Base-by-base conservation (phyloP, 2,329 filamentous ascomycete genomes). In the Colletotrichum phormii region DNA sequence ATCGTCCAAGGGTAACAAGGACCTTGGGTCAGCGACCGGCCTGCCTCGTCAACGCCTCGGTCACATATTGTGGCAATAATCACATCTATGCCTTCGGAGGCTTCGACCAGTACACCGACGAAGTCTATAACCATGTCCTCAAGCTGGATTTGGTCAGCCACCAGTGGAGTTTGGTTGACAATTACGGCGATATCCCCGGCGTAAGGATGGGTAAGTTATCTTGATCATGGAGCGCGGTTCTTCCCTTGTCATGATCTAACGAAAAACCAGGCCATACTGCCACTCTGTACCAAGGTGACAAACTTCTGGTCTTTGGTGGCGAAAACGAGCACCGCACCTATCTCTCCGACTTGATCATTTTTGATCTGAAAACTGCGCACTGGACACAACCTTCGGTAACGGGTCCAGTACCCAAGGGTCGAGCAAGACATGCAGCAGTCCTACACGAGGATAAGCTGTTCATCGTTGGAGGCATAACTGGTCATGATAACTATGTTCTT, bases 251-350 rank as follows among this genome's bases (percentile, higher is more conserved):
- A 11, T 9, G 9, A 29, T 59, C 55, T 73, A 42, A 73, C 49
- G 26, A 15, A 6, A 46, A 29, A 61, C 49, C 78, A 97, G 95
- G 95, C 37, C 97, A 99, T 80, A 98, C 97, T 57, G 95, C 97
- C 33, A 98, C 94, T 42, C 88, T 99, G 0, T 98, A 98, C 86
- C 91, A 97, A 83, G 95, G 94, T 74, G 93, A 96, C 82, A 98
- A 98, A 82, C 87, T 99, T n/a, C 89, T 99, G 2, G 95, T 99
- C 1, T 99, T 98, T 80, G 97, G 97, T 69, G 97, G 97, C 76
- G 97, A 99, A 85, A 99, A 99, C 82, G 97, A 99, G 81, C 97
- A 98, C 80, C 91, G 95, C 76, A 95, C 95, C 70, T 98, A 98
- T 81, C 91, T 99, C 13, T 97, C 95, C 60, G 97, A 99, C 81